Evolutionary conservation across 2,329 filamentous ascomycete genomes (phyloP), one percentile per base, ranked within the genome.

Genomic region (Scolecobasidium constrictum): DNA sequence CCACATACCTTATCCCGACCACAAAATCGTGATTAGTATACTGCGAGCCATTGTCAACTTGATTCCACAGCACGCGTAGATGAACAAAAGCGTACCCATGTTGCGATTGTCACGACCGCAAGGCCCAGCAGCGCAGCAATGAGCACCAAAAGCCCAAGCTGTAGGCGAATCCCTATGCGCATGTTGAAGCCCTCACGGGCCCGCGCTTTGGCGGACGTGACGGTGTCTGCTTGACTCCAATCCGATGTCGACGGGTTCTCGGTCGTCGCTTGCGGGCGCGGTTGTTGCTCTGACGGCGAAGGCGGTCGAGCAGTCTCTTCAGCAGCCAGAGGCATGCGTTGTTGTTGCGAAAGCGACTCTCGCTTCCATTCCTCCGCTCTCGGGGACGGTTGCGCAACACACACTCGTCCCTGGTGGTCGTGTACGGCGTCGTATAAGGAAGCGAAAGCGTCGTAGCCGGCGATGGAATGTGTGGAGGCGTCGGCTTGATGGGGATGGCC

Each of bases 101-200:
- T 84, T 53, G 87, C 85, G 48, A 94, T 75, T 13, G 86, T 78
- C 47, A 94, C 73, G 48, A 94, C 78, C 43, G 81, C 77, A 48
- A 94, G 73, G 42, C 81, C 80, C 45, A 83, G 66, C 45, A 93
- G 73, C 38, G 86, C 79, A 46, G 83, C 77, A 46, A 86, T 57
- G 50, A 92, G 68, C 54, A 94, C 85, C 49, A 94, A 72, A 60
- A 80, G 71, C 51, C 78, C 85, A 53, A 95, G 73, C 73, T 95
- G 88, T 65, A 88, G 81, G 52, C 86, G 77, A 55, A 94, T 94
- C 45, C 83, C 81, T 59, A 94, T 77, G 61, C 86, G 33, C 44
- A 38, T 42, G 7, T 17, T 42, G 31, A 36, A 42, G n/a, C 16
- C n/a, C n/a, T 16, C 13, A 15, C 31, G 9, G 17, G 19, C 40